Evolutionary conservation across 2,329 filamentous ascomycete genomes (phyloP).

Genomic region (Pyrenophora graminea): DNA sequence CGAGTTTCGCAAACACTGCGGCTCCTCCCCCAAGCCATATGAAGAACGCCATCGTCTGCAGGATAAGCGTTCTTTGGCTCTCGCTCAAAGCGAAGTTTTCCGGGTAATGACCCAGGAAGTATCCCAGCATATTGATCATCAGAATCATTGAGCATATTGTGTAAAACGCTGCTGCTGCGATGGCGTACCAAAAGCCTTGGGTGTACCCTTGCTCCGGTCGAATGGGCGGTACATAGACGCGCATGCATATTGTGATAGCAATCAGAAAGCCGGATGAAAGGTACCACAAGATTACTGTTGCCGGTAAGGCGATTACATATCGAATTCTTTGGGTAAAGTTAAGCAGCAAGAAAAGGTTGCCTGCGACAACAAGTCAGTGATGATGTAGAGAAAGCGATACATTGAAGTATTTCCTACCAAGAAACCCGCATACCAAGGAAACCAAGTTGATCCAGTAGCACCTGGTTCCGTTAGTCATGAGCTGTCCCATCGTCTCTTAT

Average conservation of each 20-base stretch:
- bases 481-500: too few relatives aligned
- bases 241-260: slow-evolving; percentile 67
- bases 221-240: slow-evolving; percentile 61
- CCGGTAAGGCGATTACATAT: slow-evolving; percentile 79
- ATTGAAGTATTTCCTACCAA: slow-evolving; percentile 51
- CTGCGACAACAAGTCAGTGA: too few relatives aligned
- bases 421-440: slow-evolving; percentile 74
- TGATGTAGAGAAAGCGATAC: too few relatives aligned
- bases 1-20: slow-evolving; percentile 71
- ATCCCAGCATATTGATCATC: slow-evolving; percentile 78
- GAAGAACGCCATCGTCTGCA: slow-evolving; percentile 87
- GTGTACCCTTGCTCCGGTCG: slow-evolving; percentile 63
- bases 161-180: slow-evolving; percentile 80
- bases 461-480: slow-evolving; percentile 49
- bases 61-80: slow-evolving; percentile 83
- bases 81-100: slow-evolving; percentile 78
- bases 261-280: slow-evolving; percentile 66
- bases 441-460: slow-evolving; percentile 75
- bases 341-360: slow-evolving; percentile 77
- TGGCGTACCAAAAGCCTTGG: slow-evolving; percentile 84
- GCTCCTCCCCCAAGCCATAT: slow-evolving; percentile 80
- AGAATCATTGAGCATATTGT: slow-evolving; percentile 77
- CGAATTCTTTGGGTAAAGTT: slow-evolving; percentile 83
- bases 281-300: slow-evolving; percentile 82
- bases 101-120: slow-evolving; percentile 72